Conservation (phyloP, 225 moss, liverwort and hornwort genomes). For the Polytrichum formosum region DNA sequence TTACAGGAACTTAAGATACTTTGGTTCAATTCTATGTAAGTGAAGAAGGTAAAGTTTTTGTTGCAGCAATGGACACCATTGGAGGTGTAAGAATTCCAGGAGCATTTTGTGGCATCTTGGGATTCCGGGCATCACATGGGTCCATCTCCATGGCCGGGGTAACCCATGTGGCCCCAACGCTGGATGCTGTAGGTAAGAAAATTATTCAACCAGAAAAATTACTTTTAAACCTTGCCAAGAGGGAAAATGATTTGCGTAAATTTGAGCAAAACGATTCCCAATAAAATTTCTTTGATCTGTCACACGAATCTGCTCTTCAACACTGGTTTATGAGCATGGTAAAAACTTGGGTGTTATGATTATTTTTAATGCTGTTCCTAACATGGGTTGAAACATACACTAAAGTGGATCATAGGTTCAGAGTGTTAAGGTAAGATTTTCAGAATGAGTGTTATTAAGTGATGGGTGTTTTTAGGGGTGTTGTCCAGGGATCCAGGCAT, state of each 20-base stretch:
- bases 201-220: background rate
- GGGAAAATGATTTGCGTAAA: background rate
- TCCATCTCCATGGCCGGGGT: conserved; percentile 36
- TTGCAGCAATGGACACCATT: conserved; percentile 40
- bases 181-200: conserved; percentile 41
- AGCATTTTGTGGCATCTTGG: conserved; percentile 54
- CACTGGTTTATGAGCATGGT: background rate
- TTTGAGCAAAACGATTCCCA: background rate
- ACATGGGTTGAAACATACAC: background rate
- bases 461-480: conserved; percentile 47
- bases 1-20: too few species aligned
- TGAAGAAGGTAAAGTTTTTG: too few species aligned
- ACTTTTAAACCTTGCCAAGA: background rate
- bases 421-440: too few species aligned
- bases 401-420: too few species aligned
- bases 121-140: conserved; percentile 44
- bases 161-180: conserved; percentile 40
- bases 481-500: conserved; percentile 58
- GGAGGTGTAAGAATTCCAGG: conserved; percentile 53
- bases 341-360: background rate
- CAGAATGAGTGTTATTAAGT: too few species aligned
- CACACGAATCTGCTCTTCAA: background rate
- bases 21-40: too few species aligned
- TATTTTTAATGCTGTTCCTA: too few species aligned
- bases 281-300: background rate